These are phyloP conservation scores for Ceriops decandra DNA, from an alignment of 345 rosid genomes.

Conservation along the genomic window DNA sequence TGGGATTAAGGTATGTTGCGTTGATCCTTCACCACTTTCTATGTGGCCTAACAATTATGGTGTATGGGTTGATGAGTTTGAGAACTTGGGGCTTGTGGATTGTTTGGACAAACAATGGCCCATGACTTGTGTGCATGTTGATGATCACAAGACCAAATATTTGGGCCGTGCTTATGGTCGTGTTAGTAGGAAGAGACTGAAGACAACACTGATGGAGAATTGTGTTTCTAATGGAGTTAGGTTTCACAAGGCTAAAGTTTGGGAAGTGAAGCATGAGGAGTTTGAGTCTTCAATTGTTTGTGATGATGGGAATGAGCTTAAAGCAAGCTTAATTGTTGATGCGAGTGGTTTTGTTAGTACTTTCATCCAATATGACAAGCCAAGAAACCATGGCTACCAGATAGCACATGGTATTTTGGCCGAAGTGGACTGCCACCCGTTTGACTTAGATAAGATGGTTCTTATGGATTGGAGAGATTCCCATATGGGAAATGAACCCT, in stretches of 20 bases:
- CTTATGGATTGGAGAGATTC: constrained; percentile 80
- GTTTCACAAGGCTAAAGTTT: constrained; percentile 56
- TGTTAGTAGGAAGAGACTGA: constrained; percentile 43
- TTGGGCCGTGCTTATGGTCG: constrained; percentile 61
- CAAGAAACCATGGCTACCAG: constrained; percentile 61
- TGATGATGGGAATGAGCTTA: constrained; percentile 52
- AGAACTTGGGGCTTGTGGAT: constrained; percentile 45
- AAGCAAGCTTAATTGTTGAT: constrained; percentile 53
- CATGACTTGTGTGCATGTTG: constrained; percentile 40
- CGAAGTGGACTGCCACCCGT: constrained; percentile 64
- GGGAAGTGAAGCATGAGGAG: constrained; percentile 55
- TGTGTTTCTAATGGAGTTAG: constrained; percentile 45
- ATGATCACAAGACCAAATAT: constrained; percentile 45
- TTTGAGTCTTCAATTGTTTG: constrained; percentile 44
- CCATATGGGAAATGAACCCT: constrained; percentile 61
- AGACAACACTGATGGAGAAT: constrained; percentile 41
- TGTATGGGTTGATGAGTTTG: constrained; percentile 74
- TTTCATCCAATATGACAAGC: constrained; percentile 45
- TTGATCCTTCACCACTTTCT: constrained; percentile 67
- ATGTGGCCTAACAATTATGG: constrained; percentile 65
- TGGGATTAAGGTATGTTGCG: constrained; percentile 60
- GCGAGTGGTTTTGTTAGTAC: constrained; percentile 55
- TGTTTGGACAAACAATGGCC: constrained; percentile 63
- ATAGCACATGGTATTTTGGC: constrained; percentile 70
- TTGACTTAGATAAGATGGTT: constrained; percentile 62